Evolutionary conservation across 768 basidiomycete species (phyloP), one percentile per base, ranked within the genome.

Genomic region (Phaffia tasmanica): DNA sequence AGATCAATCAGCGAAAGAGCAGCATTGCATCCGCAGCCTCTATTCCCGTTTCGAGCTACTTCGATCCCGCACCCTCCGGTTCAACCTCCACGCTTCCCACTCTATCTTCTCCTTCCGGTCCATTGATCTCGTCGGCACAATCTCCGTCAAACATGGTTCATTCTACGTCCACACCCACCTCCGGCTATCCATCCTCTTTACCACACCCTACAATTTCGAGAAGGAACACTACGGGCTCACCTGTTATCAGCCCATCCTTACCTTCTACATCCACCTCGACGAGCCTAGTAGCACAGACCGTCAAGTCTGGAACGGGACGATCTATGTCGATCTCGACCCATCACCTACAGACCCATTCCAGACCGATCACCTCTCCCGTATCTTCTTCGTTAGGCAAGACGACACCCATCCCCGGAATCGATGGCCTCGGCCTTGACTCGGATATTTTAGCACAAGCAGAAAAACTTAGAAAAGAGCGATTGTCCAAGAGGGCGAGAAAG

Each of bases 361-460:
- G 27, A 1, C 32, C 61, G 2, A 58, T 21, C 23, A 29, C 51
- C 50, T n/a, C 35, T 14, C 51, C 49, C 35, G 30, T 53, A 2
- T 62, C 67, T 49, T 27, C 54, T 1, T 19, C 57, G 6, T 27
- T 27, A 30, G 19, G 30, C 5, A 5, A 27, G 16, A 42, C 42
- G n/a, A 68, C 67, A 18, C 14, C 23, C 15, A 62, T 68, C 3
- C 51, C 76, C 0, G 76, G 74, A 1, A 50, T 76, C 8, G 72
- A 76, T 42, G 72, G 73, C 32, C 68, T 75, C 1, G 72, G 72
- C 6, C 63, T 90, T 0, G 86, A 85, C 53, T 80, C 83, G 35
- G 89, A 91, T 72, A 95, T 95, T 54, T 83, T 91, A 72, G 80
- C 85, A n/a, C 87, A 92, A 70, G 89, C 89, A 0, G 91, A 94